Base-by-base conservation (phyloP, 1,284 basidiomycete genomes). In the Salmacisia buchloeana region DNA sequence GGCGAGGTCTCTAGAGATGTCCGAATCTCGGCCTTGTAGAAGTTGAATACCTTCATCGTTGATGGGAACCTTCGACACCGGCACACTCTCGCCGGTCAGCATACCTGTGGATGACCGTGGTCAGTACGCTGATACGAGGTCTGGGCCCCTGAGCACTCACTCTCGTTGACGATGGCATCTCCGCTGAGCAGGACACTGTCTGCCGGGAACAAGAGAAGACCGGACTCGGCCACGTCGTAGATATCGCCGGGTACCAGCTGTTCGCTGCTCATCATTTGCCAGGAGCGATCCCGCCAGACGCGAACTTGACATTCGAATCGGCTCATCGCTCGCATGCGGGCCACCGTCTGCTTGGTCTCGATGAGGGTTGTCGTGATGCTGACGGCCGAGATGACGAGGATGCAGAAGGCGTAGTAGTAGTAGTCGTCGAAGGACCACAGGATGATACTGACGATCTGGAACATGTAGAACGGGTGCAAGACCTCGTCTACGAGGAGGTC, bases 351-450 rank as follows among this genome's bases (percentile, higher is more conserved):
- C 74, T 89, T 91, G 0, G 94, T 98, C 77, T 98, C 96, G 60
- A 98, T 80, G 10, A 98, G 83, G 0, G 94, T 97, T 0, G 90
- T 90, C 3, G 85, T 79, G 69, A 98, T 90, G 73, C 91, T 96
- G 62, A 89, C 83, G 29, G 89, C 82, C 45, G 92, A 94, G 74
- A 99, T 98, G 60, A 94, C 82, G 38, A 89, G 92, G 70, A 98
- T 99, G 74, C 94, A 97, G 73, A 94, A 94, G 2, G 94, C 96
- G 80, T 98, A 98, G 78, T 96, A 97, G 80, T 90, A 94, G 67
- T 83, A 83, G 72, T 97, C 86, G 74, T 99, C 96, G 62, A 97
- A 74, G 2, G 89, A 89, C 96, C 96, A 98, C 10, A 99, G 83
- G 27, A 91, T 82, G 71, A 98, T 91, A 67, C 92, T 96, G 57